Evolutionary conservation across 78 protist species (phyloP), one percentile per base, ranked within the genome.

Genomic region (Monocercomonoides exilis): DNA sequence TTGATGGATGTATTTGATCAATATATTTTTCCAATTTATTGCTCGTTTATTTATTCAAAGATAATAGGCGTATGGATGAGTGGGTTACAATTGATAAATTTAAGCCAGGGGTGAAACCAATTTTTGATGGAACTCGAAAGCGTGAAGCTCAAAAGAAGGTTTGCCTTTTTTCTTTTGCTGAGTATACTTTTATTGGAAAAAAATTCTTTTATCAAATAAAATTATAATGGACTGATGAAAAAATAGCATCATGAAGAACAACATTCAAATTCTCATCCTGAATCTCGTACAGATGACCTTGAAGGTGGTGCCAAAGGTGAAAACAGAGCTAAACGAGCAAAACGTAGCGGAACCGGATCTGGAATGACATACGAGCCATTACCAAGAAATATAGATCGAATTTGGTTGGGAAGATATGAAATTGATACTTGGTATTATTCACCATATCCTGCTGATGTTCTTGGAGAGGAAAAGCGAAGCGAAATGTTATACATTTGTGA

Each of bases 401-500:
- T 96, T 0, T 94, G 91, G 84, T 42, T 92, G 0, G 94, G 92
- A 1, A 2, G 86, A 85, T 94, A 90, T 87, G 94, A 93, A 80
- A 89, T 96, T 38, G 97, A 95, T 21, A 29, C 70, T 11, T 54
- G 70, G 70, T 89, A 97, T 85, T 96, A 93, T 63, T 84, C 95
- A 0, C 99, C 99, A 0, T 97, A 89, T 43, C 97, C 97, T 0
- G 21, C 11, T 21, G 70, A 54, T 54, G 38, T 54, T 21, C 70
- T 54, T 21, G 96, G 95, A 45, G 99, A 97, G 46, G 92, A 90
- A 85, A 81, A 90, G 43, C 85, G 87, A 44, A 90, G 90, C n/a
- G 86, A 89, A 32, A 2, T 32, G 33, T 90, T 97, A 41, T 96
- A 77, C 81, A 5, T 95, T 2, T 97, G 98, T 80, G 98, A 96